Evolutionary conservation across 192 early-diverging fungal genomes (phyloP), one percentile per base, ranked within the genome.

Genomic region (Coemansia biformis): DNA sequence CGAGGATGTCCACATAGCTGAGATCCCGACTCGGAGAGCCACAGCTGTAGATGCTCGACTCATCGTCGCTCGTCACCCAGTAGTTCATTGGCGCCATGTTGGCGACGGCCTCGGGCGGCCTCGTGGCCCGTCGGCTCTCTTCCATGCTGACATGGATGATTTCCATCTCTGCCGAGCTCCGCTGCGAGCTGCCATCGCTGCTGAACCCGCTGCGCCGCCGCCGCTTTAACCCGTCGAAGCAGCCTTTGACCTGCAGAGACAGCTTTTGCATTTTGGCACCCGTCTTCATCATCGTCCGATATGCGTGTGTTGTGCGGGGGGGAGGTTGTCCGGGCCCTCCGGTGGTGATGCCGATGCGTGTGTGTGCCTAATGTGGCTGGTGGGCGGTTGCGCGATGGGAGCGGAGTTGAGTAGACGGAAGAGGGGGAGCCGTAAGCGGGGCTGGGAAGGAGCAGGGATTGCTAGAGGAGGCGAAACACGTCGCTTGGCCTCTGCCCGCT

Each of bases 201-300:
- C 47, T 42, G 43, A n/a, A n/a, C n/a, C 28, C 26, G 30, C 57
- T 59, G 51, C 49, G 50, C 15, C 56, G 61, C 21, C 48, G 57
- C 26, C 61, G 37, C 36, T 64, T 72, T 10, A 72, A 33, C 2
- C 38, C 46, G 30, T 30, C 46, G 13, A 71, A 37, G 16, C 44
- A 41, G 21, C 47, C 60, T 23, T 54, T 57, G 30, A 71, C 46
- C 5, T 63, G 67, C 26, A 49, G 43, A 15, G 67, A 71, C n/a
- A 71, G 31, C 38, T 72, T 72, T 18, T 44, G 51, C 58, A 72
- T 64, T 14, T 44, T 46, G 13, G 32, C 64, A n/a, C 51, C 48
- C 2, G 56, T 10, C 14, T 14, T 34, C 12, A 34, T 34, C 9
- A 14, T 34, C n/a, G n/a, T n/a, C n/a, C n/a, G n/a, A n/a, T 36